These are phyloP conservation scores for Metschnikowia cubensis DNA, from an alignment of 805 yeast genomes.

Conservation along the genomic window DNA sequence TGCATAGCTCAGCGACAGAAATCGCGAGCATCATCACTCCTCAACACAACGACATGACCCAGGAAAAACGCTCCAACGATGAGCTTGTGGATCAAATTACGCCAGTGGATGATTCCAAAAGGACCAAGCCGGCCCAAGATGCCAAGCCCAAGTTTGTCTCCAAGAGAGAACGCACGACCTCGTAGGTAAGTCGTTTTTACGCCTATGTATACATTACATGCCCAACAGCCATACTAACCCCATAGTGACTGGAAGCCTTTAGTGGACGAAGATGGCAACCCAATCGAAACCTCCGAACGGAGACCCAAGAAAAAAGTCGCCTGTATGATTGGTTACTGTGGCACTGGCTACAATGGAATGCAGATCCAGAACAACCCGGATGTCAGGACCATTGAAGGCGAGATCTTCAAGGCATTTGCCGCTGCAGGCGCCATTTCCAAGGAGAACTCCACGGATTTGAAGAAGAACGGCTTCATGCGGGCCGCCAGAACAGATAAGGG, in stretches of 20 bases:
- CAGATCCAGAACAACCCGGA: slow-evolving; percentile 78
- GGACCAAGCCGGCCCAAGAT: slow-evolving; percentile 7
- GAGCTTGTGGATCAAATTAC: slow-evolving; percentile 12
- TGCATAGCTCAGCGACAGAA: background rate
- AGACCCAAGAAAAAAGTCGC: slow-evolving; percentile 90
- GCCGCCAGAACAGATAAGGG: slow-evolving; percentile 93
- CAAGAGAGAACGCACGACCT: slow-evolving; percentile 34
- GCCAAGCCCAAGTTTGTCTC: slow-evolving; percentile 11
- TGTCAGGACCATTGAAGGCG: slow-evolving; percentile 85
- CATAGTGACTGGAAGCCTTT: slow-evolving; percentile 36
- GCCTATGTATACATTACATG: background rate
- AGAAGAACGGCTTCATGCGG: slow-evolving; percentile 82
- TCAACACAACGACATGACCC: slow-evolving; percentile 9
- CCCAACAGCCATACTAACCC: slow-evolving; percentile 5
- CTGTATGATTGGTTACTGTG: slow-evolving; percentile 88
- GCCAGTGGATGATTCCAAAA: slow-evolving; percentile 7
- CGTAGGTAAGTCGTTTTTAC: slow-evolving; percentile 54
- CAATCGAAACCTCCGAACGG: slow-evolving; percentile 54
- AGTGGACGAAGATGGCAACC: slow-evolving; percentile 62
- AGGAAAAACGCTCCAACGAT: slow-evolving; percentile 12
- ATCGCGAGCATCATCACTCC: background rate
- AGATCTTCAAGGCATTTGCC: slow-evolving; percentile 75
- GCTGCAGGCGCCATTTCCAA: slow-evolving; percentile 84
- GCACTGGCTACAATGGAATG: slow-evolving; percentile 96
- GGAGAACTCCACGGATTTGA: slow-evolving; percentile 83